phyloP scores from a whole-genome alignment of 2,329 filamentous ascomycete genomes.

The Colletotrichum cuscutae region DNA sequence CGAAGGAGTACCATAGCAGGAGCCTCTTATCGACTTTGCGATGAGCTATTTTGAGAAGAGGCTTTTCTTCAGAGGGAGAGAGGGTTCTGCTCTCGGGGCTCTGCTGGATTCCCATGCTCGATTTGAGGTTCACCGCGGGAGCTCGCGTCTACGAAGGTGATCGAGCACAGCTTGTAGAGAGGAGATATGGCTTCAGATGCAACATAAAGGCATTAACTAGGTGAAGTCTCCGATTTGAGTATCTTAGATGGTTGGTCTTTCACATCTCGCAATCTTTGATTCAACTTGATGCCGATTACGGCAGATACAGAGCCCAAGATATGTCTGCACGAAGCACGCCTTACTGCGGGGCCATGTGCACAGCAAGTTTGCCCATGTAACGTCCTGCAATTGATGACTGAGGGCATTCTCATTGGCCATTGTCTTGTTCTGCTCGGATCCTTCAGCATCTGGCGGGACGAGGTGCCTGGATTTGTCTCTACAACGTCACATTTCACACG shows the following conservation, averaged over 20 bases:
- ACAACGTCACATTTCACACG: too few relatives aligned
- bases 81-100: background rate
- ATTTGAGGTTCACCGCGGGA: too few relatives aligned
- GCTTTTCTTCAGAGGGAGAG: conserved; percentile 2
- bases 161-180: too few relatives aligned
- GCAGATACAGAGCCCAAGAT: background rate
- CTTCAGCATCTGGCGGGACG: background rate
- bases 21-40: conserved; percentile 39
- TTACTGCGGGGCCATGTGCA: conserved; percentile 35
- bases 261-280: background rate
- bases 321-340: conserved; percentile 28
- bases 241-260: too few relatives aligned
- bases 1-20: conserved; percentile 39
- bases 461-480: too few relatives aligned
- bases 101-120: background rate
- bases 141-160: too few relatives aligned
- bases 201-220: too few relatives aligned
- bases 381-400: background rate
- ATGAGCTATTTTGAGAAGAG: conserved; percentile 33
- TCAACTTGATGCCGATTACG: background rate
- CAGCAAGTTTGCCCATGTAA: background rate
- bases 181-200: too few relatives aligned
- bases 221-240: rapidly evolving
- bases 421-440: background rate
- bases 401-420: background rate